Evolutionary conservation across 2,329 filamentous ascomycete genomes (phyloP).

Genomic region (Anthostomella pinea): DNA sequence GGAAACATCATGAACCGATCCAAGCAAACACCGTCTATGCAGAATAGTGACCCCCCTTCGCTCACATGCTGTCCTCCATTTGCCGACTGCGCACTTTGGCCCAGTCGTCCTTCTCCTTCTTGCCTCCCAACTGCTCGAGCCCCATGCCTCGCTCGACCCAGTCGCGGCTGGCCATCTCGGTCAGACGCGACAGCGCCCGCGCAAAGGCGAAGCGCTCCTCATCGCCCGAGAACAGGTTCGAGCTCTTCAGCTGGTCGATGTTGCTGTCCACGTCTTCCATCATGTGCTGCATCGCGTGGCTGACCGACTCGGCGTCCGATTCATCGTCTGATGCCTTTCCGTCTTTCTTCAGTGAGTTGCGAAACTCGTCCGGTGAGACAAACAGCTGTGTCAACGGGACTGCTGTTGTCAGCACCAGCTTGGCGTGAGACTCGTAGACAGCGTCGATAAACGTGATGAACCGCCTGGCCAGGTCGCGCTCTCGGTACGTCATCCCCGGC

Average conservation of each 20-base stretch:
- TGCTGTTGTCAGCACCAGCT: slow-evolving; percentile 87
- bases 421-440: slow-evolving; percentile 89
- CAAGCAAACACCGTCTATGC: not conserved
- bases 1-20: not conserved
- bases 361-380: slow-evolving; percentile 68
- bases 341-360: slow-evolving; percentile 54
- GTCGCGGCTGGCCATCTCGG: slow-evolving; percentile 89
- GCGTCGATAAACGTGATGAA: slow-evolving; percentile 99
- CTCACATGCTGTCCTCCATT: slow-evolving; percentile 65
- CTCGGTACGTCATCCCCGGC: slow-evolving; percentile 83
- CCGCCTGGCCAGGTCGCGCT: slow-evolving; percentile 82
- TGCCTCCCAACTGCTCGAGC: slow-evolving; percentile 61
- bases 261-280: slow-evolving; percentile 87
- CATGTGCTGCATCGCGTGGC: slow-evolving; percentile 71
- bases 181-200: slow-evolving; percentile 76
- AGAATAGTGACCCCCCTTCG: not conserved
- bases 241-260: slow-evolving; percentile 80
- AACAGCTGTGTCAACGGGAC: slow-evolving; percentile 85
- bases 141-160: slow-evolving; percentile 87
- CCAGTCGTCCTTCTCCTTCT: slow-evolving; percentile 64
- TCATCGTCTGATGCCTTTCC: slow-evolving; percentile 41
- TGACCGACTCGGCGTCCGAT: slow-evolving; percentile 39
- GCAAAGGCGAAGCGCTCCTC: slow-evolving; percentile 98
- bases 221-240: slow-evolving; percentile 85
- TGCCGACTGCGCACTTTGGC: slow-evolving; percentile 63